phyloP scores from a whole-genome alignment of 805 yeast species.

The Lipomyces sp. region DNA sequence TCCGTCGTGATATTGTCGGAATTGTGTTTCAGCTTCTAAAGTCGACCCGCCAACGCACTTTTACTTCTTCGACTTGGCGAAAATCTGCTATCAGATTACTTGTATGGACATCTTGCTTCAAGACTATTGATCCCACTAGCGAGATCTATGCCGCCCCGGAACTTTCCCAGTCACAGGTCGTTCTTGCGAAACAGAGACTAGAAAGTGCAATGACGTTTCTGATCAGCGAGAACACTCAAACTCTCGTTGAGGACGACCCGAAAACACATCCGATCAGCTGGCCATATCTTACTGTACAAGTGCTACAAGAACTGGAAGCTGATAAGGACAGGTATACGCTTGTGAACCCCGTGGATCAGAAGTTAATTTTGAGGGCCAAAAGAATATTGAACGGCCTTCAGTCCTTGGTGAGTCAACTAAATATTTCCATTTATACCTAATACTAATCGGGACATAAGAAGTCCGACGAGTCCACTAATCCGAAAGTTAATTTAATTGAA shows the following conservation, averaged over 20 bases:
- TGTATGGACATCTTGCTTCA: constrained; percentile 5
- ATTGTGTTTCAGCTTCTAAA: constrained; percentile 3
- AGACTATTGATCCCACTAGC: not conserved
- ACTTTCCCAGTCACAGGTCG: not conserved
- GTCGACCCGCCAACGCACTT: not conserved
- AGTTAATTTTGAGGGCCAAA: constrained; percentile 5
- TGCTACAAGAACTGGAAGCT: constrained; percentile 3
- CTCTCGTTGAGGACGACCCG: not conserved
- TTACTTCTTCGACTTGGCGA: constrained; percentile 10
- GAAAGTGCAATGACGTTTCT: not conserved
- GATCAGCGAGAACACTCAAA: constrained; percentile 5
- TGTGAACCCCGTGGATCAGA: not conserved
- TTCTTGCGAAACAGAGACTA: constrained; percentile 1
- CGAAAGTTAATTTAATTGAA: constrained; percentile 11
- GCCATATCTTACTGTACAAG: constrained; percentile 15
- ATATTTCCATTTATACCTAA: not conserved
- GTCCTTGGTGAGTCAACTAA: constrained; percentile 9
- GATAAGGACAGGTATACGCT: constrained; percentile 4
- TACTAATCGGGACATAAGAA: not conserved
- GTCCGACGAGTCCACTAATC: not conserved
- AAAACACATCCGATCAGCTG: constrained; percentile 2
- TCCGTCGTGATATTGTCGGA: not conserved
- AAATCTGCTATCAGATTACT: constrained; percentile 2
- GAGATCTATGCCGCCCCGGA: constrained; percentile 4
- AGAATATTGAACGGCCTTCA: constrained; percentile 3